Evolutionary conservation across 2,329 filamentous ascomycete species (phyloP).

Genomic region (Colletotrichum sp.): DNA sequence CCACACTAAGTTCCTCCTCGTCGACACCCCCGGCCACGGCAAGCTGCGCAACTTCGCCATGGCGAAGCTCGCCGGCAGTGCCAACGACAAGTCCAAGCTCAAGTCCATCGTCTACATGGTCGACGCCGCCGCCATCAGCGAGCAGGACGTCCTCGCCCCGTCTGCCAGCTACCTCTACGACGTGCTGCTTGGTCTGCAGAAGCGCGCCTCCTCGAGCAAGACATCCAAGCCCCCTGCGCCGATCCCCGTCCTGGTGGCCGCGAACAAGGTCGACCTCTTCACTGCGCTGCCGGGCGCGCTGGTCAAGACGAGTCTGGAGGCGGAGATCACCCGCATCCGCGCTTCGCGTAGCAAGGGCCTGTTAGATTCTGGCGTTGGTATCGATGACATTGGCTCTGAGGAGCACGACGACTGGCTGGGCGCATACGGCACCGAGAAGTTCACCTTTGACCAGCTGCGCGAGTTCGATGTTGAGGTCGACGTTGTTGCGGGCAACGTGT

Average conservation of each 20-base stretch:
- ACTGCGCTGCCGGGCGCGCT: constrained; percentile 83
- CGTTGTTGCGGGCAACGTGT: constrained; percentile 77
- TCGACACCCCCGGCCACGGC: constrained; percentile 94
- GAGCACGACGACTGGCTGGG: constrained; percentile 88
- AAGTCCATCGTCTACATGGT: constrained; percentile 84
- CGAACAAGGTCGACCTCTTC: constrained; percentile 96
- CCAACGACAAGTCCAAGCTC: constrained; percentile 50
- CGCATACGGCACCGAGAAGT: constrained; percentile 77
- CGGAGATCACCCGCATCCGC: constrained; percentile 80
- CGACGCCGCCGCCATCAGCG: constrained; percentile 76
- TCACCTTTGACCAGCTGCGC: constrained; percentile 81
- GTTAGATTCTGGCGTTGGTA: constrained; percentile 78
- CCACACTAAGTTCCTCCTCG: constrained; percentile 74
- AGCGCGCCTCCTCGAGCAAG: constrained; percentile 63
- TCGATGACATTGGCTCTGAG: constrained; percentile 63
- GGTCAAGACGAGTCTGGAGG: constrained; percentile 77
- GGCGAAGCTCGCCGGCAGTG: constrained; percentile 44
- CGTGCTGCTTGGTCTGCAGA: constrained; percentile 82
- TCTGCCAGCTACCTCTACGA: constrained; percentile 89
- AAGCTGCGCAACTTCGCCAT: constrained; percentile 82
- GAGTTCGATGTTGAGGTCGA: constrained; percentile 83
- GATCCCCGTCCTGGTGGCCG: constrained; percentile 81
- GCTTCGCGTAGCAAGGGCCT: constrained; percentile 80
- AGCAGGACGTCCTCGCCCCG: constrained; percentile 67
- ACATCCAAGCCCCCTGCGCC: constrained; percentile 37